phyloP scores from a whole-genome alignment of 495 filamentous ascomycete species.

The Tuber magnatum region DNA sequence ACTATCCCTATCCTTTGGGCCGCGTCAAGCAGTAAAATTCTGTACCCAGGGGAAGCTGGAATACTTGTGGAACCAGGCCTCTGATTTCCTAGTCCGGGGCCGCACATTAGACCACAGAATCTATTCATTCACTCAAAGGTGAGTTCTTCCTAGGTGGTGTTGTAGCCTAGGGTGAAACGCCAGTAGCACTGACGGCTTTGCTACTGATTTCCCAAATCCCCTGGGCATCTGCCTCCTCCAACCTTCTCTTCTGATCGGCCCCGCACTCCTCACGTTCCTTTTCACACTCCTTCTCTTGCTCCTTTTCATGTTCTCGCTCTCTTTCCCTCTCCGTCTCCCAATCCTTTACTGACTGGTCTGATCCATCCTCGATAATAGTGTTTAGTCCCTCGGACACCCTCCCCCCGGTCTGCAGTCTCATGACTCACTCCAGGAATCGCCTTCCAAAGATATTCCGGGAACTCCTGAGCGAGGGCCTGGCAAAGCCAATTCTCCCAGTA shows the following conservation, averaged over 20 bases:
- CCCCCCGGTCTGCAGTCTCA: constrained; percentile 6
- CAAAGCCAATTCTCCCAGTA: constrained; percentile 19
- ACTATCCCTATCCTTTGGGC: no score
- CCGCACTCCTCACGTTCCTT: constrained; percentile 22
- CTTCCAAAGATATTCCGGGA: constrained; percentile 34
- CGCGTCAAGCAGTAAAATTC: no score
- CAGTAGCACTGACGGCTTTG: constrained; percentile 83
- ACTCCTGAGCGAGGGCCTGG: constrained; percentile 12
- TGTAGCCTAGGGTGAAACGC: no score
- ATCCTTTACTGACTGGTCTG: no score
- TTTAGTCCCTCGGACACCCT: no score
- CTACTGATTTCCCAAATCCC: constrained; percentile 77
- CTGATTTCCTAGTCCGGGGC: no score
- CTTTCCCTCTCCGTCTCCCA: neutral
- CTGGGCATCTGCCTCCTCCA: constrained; percentile 69
- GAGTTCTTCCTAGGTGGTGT: no score
- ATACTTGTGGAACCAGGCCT: no score
- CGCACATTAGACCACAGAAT: no score
- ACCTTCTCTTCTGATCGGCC: constrained; percentile 30
- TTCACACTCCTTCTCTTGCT: constrained; percentile 20
- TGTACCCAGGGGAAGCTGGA: no score
- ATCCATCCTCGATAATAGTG: constrained; percentile 6
- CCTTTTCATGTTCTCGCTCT: neutral
- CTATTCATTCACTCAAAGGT: no score
- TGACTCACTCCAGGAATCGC: neutral